A percentile compares a stretch with the other conserved stretches of the same genome.
Evolutionary conservation across 495 filamentous ascomycete species (phyloP).

Genomic region (Extremus antarcticus): DNA sequence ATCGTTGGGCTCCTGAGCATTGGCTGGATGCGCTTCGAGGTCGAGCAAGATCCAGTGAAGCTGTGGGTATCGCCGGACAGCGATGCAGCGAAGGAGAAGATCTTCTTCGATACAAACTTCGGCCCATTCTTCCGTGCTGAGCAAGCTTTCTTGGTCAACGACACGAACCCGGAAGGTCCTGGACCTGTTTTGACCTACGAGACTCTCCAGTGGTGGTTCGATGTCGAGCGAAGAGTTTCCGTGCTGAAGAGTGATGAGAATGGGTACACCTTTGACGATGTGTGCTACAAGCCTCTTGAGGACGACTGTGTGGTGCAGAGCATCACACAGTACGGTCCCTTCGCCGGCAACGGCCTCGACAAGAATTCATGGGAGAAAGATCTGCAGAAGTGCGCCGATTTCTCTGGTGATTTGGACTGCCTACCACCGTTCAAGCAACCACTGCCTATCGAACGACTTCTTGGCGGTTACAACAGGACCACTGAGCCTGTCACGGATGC

Average conservation of each 20-base stretch:
- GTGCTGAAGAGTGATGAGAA: constrained; percentile 54
- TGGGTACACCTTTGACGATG: constrained; percentile 59
- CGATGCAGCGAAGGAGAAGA: constrained; percentile 80
- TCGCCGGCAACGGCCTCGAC: constrained; percentile 42
- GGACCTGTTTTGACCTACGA: constrained; percentile 78
- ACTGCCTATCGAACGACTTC: constrained; percentile 67
- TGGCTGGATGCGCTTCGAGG: constrained; percentile 74
- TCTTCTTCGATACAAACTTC: constrained; percentile 89
- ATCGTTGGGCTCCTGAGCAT: constrained; percentile 65
- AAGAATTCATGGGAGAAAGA: constrained; percentile 56
- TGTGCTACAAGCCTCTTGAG: constrained; percentile 90
- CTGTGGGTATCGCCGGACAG: constrained; percentile 94
- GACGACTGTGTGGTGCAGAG: constrained; percentile 88
- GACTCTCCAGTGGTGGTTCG: constrained; percentile 88
- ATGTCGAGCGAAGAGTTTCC: constrained; percentile 65
- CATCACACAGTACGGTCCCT: constrained; percentile 65
- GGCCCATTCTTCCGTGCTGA: constrained; percentile 92
- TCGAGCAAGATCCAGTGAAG: constrained; percentile 82
- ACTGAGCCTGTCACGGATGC: constrained; percentile 54
- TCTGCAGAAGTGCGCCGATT: constrained; percentile 58
- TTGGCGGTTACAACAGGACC: constrained; percentile 59
- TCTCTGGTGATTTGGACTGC: constrained; percentile 55
- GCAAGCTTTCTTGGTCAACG: constrained; percentile 88
- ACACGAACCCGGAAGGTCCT: constrained; percentile 49
- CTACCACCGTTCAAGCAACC: constrained; percentile 81